These are phyloP conservation scores for Shiraia sp. DNA, from an alignment of 2,329 filamentous ascomycete species.

Conservation along the genomic window DNA sequence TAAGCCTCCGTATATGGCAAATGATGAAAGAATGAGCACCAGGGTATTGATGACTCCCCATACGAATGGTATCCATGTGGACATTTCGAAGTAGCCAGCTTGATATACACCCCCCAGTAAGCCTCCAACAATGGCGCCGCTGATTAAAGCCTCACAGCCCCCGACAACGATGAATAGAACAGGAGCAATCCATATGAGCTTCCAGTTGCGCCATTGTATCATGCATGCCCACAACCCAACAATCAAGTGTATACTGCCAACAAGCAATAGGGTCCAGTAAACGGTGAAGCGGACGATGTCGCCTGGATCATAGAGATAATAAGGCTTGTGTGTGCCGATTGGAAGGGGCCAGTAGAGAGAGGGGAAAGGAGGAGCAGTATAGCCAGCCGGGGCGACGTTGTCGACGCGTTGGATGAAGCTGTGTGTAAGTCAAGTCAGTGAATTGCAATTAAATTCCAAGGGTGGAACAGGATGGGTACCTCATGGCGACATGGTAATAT, in stretches of 20 bases:
- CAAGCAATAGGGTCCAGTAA: constrained; percentile 82
- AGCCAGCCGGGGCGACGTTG: constrained; percentile 58
- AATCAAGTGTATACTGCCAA: constrained; percentile 72
- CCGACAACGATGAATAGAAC: constrained; percentile 72
- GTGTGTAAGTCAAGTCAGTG: constrained; percentile 8
- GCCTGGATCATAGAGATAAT: constrained; percentile 71
- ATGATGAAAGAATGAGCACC: constrained; percentile 81
- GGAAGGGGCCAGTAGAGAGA: constrained; percentile 77
- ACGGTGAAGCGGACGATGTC: constrained; percentile 90
- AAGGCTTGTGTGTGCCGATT: constrained; percentile 58
- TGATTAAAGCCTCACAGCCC: constrained; percentile 74
- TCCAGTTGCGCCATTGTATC: constrained; percentile 66
- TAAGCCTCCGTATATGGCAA: constrained; percentile 88
- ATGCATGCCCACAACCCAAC: constrained; percentile 72
- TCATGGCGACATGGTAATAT: constrained; percentile 36
- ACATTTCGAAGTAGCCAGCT: constrained; percentile 85
- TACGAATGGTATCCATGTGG: constrained; percentile 88
- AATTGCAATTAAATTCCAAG: not conserved
- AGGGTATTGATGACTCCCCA: constrained; percentile 87
- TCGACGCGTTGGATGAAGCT: constrained; percentile 52
- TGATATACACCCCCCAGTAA: constrained; percentile 80
- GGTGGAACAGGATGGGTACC: constrained; percentile 16
- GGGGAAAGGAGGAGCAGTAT: constrained; percentile 74
- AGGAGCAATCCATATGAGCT: constrained; percentile 70
- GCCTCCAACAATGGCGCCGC: constrained; percentile 79